These are phyloP conservation scores for Phycomyces blakesleeanus DNA, from an alignment of 192 early-diverging fungal genomes.

Conservation along the genomic window DNA sequence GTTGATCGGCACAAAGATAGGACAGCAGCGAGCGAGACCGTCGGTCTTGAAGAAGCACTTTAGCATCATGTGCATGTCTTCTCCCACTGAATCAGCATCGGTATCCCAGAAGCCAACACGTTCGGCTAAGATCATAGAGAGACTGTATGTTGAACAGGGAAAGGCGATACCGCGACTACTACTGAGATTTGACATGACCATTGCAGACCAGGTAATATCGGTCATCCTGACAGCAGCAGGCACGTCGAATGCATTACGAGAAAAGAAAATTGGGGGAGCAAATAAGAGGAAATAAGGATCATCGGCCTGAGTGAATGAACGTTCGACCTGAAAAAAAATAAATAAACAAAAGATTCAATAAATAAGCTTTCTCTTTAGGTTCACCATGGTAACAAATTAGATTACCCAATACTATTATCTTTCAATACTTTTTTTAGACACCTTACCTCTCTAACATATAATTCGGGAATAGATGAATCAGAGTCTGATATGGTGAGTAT, in stretches of 20 bases:
- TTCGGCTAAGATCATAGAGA: slow-evolving; percentile 69
- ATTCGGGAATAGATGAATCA: slow-evolving; percentile 69
- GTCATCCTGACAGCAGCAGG: slow-evolving; percentile 69
- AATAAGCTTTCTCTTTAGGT: slow-evolving; percentile 7
- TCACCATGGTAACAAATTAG: neutral
- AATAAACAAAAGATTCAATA: neutral
- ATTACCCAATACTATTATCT: neutral
- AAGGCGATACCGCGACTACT: slow-evolving; percentile 58
- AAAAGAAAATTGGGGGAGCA: slow-evolving; percentile 49
- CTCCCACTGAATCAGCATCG: slow-evolving; percentile 72
- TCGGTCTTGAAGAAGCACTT: slow-evolving; percentile 74
- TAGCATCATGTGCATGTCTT: slow-evolving; percentile 83
- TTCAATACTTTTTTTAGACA: no score
- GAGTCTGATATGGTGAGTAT: slow-evolving; percentile 73
- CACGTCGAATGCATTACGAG: slow-evolving; percentile 62
- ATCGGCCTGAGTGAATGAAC: slow-evolving; percentile 32
- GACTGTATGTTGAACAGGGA: slow-evolving; percentile 74
- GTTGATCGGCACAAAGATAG: slow-evolving; percentile 73
- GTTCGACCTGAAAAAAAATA: slow-evolving; percentile 34
- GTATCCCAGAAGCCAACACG: slow-evolving; percentile 76
- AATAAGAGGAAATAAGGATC: slow-evolving; percentile 43
- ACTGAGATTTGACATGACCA: slow-evolving; percentile 68
- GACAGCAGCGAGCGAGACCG: slow-evolving; percentile 59
- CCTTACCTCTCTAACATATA: slow-evolving; percentile 54
- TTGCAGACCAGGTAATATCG: slow-evolving; percentile 73